Base-by-base conservation (phyloP, 177 flowering plant genomes). In the Telopea speciosissima region DNA sequence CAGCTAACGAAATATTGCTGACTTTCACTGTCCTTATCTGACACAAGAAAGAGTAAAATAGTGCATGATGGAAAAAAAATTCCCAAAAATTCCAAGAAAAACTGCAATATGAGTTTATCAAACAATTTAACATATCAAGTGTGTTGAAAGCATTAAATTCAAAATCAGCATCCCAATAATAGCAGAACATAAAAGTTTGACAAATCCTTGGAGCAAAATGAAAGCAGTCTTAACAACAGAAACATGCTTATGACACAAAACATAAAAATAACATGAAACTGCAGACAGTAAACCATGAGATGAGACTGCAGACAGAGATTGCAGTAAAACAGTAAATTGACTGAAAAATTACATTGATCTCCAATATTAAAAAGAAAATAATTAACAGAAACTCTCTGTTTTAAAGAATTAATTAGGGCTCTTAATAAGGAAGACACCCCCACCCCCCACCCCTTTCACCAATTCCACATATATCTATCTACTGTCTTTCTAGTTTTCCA, bases 1-100 rank as follows among this genome's bases (percentile, higher is more conserved):
- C 90, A 67, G 76, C 76, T 33, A 81, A 71, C 4, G 97, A 89
- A 26, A 91, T 76, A 70, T 89, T 91, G 86, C 85, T 81, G 21
- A 89, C 85, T 76, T 85, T 84, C 58, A 91, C 84, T 19, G 97
- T 91, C 79, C 74, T 86, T 63, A 87, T 74, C 97, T 91, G 88
- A 25, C 40, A 45, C 40, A 72, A 64, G 26, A 28, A 24, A 67
- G 11, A 44, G 21, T 9, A 60, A 66, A 56, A 26, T 12, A 13
- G 7, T 9, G 54, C 33, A 61, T 19, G 23, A 61, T n/a, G 1
- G 44, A 3, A 17, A 10, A 5, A 17, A 69, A 24, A 7, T 69
- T 33, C 60, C 56, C 8, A 49, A 49, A 3, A 49, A 8, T 49
- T 49, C 19, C 17, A 49, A 49, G 19, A 13, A 16, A 49, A 31